phyloP scores from a whole-genome alignment of 495 filamentous ascomycete genomes.

The Penicillium goetzii region DNA sequence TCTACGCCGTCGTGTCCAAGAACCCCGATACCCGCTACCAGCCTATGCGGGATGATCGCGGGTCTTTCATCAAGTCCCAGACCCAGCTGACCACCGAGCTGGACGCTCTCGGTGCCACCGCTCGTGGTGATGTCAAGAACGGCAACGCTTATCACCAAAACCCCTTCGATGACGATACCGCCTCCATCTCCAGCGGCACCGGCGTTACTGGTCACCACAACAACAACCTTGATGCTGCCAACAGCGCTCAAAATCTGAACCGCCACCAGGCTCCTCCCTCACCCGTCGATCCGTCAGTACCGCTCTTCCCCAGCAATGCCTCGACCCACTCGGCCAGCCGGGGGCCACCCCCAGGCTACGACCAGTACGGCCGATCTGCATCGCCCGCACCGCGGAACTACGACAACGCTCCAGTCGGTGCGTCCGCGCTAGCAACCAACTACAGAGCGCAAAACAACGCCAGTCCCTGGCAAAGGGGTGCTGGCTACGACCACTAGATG shows the following conservation, averaged over 20 bases:
- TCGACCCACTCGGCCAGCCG: slow-evolving; percentile 29
- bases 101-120: slow-evolving; percentile 90
- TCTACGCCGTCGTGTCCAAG: slow-evolving; percentile 84
- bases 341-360: slow-evolving; percentile 42
- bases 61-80: slow-evolving; percentile 97
- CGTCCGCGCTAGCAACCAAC: slow-evolving; percentile 32
- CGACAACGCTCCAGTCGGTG: slow-evolving; percentile 38
- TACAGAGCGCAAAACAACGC: slow-evolving; percentile 58
- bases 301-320: slow-evolving; percentile 59
- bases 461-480: slow-evolving; percentile 70
- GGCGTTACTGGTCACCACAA: slow-evolving; percentile 39
- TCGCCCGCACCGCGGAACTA: slow-evolving; percentile 43
- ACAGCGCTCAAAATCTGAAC: slow-evolving; percentile 15
- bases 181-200: slow-evolving; percentile 61
- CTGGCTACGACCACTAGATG: slow-evolving; percentile 64
- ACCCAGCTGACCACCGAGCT: slow-evolving; percentile 87
- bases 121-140: slow-evolving; percentile 77
- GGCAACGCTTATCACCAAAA: slow-evolving; percentile 65
- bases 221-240: slow-evolving; percentile 33
- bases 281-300: slow-evolving; percentile 66
- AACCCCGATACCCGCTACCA: slow-evolving; percentile 97
- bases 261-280: slow-evolving; percentile 44
- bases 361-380: slow-evolving; percentile 36
- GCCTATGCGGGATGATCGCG: slow-evolving; percentile 94
- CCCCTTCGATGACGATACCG: slow-evolving; percentile 80